Conservation (phyloP, 441 rosid genomes). For the Cnidoscolus chayamansa region DNA sequence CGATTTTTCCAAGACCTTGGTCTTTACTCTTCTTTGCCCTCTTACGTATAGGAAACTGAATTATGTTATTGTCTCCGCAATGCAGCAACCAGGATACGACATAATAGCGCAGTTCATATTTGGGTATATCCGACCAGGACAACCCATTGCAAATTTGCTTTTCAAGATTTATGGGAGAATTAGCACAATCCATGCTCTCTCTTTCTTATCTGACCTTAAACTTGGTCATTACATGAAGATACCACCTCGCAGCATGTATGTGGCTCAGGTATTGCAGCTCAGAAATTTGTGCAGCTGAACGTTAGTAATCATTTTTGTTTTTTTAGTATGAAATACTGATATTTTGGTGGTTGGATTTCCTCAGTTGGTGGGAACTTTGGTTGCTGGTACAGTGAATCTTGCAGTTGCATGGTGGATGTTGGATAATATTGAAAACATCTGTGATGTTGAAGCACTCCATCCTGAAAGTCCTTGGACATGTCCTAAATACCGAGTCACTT, state of each 20-base stretch:
- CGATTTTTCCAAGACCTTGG: too few relatives aligned
- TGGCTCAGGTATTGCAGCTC: constrained; percentile 61
- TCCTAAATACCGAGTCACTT: constrained; percentile 86
- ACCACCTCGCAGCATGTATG: constrained; percentile 94
- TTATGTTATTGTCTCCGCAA: constrained; percentile 2
- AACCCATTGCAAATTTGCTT: constrained; percentile 91
- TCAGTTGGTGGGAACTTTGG: constrained; percentile 77
- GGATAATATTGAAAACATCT: constrained; percentile 69
- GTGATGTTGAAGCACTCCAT: constrained; percentile 60
- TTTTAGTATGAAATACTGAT: not conserved
- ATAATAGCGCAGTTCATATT: constrained; percentile 93
- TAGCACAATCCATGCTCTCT: constrained; percentile 92
- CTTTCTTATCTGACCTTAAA: constrained; percentile 93
- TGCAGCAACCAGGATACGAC: constrained; percentile 99
- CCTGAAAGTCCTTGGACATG: constrained; percentile 98
- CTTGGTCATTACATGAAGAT: constrained; percentile 99
- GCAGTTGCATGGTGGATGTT: constrained; percentile 99
- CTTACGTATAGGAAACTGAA: too few relatives aligned
- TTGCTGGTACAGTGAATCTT: constrained; percentile 66
- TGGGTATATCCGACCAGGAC: constrained; percentile 82
- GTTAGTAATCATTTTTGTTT: not conserved
- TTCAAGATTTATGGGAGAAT: constrained; percentile 93
- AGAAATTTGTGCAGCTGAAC: not conserved
- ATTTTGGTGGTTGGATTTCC: not conserved
- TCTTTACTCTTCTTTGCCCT: not conserved